These are phyloP conservation scores for Nicotiana sylvestris DNA, from an alignment of 257 asterid species.

Conservation along the genomic window DNA sequence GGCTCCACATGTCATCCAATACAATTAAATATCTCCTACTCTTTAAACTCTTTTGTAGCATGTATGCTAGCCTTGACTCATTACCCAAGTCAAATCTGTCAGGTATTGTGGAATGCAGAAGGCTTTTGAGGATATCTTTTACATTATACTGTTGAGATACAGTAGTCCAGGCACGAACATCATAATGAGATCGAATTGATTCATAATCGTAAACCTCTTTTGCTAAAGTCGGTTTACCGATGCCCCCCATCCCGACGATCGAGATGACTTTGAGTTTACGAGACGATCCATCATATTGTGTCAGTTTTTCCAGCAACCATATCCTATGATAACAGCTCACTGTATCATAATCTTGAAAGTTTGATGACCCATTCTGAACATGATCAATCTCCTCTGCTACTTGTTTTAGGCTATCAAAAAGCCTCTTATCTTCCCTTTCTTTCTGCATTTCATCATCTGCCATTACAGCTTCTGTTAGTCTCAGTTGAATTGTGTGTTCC, in stretches of 20 bases:
- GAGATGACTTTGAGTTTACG: background rate
- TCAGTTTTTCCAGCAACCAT: too few relatives aligned
- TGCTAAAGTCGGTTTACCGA: slow-evolving; percentile 17
- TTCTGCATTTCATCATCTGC: too few relatives aligned
- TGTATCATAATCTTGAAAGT: too few relatives aligned
- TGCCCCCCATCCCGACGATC: slow-evolving; percentile 16
- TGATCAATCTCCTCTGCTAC: too few relatives aligned
- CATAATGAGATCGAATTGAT: background rate
- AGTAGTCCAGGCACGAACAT: slow-evolving; percentile 16
- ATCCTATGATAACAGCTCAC: too few relatives aligned
- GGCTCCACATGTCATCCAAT: slow-evolving; percentile 19
- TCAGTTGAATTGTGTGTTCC: too few relatives aligned
- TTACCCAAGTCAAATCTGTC: background rate
- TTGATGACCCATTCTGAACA: too few relatives aligned
- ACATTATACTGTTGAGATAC: background rate
- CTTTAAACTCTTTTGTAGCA: background rate
- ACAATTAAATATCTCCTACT: slow-evolving; percentile 11
- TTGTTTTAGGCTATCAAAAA: too few relatives aligned
- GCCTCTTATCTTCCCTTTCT: too few relatives aligned
- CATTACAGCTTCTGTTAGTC: too few relatives aligned
- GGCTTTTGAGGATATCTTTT: background rate
- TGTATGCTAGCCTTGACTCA: background rate
- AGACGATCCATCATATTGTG: too few relatives aligned
- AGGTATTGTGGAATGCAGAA: background rate
- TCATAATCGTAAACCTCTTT: background rate